Percentiles rank a stretch among this genome's conserved stretches.
phyloP scores from a whole-genome alignment of 331 rosid genomes.

The Rhamnella rubrinervis region DNA sequence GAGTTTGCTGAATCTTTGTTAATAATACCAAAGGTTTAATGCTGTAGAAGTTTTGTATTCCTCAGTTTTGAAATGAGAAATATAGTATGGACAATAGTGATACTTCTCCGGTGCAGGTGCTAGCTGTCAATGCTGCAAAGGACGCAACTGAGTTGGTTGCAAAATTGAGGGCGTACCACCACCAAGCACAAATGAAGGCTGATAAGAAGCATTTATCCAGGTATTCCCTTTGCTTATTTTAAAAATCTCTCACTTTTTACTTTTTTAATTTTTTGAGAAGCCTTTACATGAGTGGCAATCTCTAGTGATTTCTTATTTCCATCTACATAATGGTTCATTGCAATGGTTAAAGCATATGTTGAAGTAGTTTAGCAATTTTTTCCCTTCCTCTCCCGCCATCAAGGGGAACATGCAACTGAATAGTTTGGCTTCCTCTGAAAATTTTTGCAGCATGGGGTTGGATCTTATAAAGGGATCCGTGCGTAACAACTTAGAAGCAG shows the following conservation, averaged over 20 bases:
- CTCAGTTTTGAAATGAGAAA: neutral
- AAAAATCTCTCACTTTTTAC: neutral
- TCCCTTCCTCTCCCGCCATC: too few species aligned
- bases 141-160: slow-evolving; percentile 96
- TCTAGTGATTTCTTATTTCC: too few species aligned
- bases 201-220: slow-evolving; percentile 88
- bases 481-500: slow-evolving; percentile 92
- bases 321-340: too few species aligned
- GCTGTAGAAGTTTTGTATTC: neutral
- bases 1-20: slow-evolving; percentile 95
- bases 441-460: slow-evolving; percentile 76
- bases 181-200: slow-evolving; percentile 76
- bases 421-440: neutral
- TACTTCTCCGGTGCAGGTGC: slow-evolving; percentile 60
- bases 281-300: too few species aligned
- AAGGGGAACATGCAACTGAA: neutral
- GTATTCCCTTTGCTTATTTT: slow-evolving; percentile 35
- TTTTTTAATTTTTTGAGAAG: neutral
- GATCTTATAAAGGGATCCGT: slow-evolving; percentile 72
- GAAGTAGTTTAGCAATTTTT: too few species aligned
- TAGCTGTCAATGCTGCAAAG: slow-evolving; percentile 97
- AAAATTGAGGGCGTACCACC: slow-evolving; percentile 85
- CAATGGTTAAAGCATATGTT: too few species aligned
- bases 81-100: slow-evolving; percentile 8
- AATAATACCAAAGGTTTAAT: slow-evolving; percentile 81